Conservation (phyloP, 331 rosid genomes). For the Arachis monticola region DNA sequence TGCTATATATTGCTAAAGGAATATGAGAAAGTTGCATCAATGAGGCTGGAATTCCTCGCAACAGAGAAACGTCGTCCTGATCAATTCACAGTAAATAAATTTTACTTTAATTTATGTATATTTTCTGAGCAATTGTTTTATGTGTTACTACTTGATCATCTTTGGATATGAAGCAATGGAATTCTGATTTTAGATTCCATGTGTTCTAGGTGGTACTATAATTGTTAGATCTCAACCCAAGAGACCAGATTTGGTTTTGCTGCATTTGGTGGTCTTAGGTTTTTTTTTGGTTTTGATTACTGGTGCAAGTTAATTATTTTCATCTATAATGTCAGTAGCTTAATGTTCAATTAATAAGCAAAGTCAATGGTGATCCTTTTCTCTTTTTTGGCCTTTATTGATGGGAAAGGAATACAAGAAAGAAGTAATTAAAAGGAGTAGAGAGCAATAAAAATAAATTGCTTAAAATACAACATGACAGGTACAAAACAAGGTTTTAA, state of each 20-base stretch:
- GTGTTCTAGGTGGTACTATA: background rate
- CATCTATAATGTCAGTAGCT: background rate
- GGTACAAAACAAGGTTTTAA: background rate
- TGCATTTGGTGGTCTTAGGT: background rate
- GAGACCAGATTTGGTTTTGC: constrained; percentile 1
- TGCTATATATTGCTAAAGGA: constrained; percentile 73
- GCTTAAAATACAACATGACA: background rate
- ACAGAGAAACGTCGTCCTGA: constrained; percentile 73
- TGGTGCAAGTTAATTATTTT: background rate
- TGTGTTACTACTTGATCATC: constrained; percentile 7
- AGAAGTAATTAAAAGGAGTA: background rate
- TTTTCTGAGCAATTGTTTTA: constrained; percentile 20
- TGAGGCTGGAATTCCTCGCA: constrained; percentile 78
- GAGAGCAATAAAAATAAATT: background rate
- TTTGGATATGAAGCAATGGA: background rate
- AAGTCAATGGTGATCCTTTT: background rate
- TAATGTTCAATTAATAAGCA: background rate
- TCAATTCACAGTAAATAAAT: constrained; percentile 74
- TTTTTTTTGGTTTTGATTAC: background rate
- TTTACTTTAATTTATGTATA: background rate
- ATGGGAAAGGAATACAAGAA: background rate
- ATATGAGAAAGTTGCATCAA: constrained; percentile 58
- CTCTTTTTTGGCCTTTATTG: background rate
- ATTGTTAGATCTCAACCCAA: background rate
- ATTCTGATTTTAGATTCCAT: constrained; percentile 3